A percentile compares a stretch with the other conserved stretches of the same genome.
Conservation (phyloP, 164 flowering plant species). For the Vitis rotundifolia region DNA sequence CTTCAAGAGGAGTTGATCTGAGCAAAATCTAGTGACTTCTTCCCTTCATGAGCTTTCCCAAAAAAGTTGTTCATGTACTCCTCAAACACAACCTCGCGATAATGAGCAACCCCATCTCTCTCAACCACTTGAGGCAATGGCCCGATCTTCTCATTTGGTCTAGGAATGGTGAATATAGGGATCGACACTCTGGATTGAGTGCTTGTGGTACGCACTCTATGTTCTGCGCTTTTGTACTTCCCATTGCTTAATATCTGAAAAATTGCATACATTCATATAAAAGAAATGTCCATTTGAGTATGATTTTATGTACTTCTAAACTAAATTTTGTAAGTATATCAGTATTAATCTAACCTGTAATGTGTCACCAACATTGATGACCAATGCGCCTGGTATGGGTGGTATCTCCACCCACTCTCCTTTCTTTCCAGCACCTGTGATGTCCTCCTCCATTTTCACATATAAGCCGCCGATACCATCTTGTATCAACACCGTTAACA, state of each 20-base stretch:
- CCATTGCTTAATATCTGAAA: conserved; percentile 48
- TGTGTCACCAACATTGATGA: conserved; percentile 46
- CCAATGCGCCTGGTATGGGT: conserved; percentile 42
- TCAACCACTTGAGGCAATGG: conserved; percentile 35
- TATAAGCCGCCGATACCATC: conserved; percentile 52
- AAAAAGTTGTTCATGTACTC: conserved; percentile 42
- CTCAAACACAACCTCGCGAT: conserved; percentile 27
- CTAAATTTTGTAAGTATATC: no score
- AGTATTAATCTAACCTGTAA: no score
- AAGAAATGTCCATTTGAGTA: no score
- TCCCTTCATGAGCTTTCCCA: conserved; percentile 40
- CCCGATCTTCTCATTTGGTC: conserved; percentile 25
- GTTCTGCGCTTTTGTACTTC: conserved; percentile 46
- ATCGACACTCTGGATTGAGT: conserved; percentile 36
- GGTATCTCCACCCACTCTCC: conserved; percentile 48
- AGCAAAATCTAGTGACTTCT: conserved; percentile 46
- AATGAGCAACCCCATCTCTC: conserved; percentile 31
- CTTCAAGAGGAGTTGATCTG: no score
- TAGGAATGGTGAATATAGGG: conserved; percentile 33
- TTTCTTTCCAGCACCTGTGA: conserved; percentile 7
- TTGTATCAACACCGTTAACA: conserved; percentile 40
- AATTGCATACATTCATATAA: not conserved
- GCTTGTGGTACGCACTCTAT: conserved; percentile 40
- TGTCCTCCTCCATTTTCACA: conserved; percentile 33
- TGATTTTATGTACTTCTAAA: no score